Evolutionary conservation across 208 protist genomes (phyloP).

Genomic region (Leishmania tarentolae): DNA sequence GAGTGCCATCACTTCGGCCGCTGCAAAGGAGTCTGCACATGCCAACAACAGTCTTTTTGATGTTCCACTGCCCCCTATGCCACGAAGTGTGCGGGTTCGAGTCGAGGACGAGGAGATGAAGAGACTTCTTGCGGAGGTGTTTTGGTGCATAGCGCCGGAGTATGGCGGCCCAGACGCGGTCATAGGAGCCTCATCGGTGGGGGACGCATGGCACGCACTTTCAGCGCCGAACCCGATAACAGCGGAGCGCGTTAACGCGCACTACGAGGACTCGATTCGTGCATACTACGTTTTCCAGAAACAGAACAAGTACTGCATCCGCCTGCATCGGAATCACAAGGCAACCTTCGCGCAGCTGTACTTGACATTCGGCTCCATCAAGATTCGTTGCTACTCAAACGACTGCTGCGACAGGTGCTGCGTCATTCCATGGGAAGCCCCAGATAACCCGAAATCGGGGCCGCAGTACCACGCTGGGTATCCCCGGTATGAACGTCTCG

Average conservation of each 20-base stretch:
- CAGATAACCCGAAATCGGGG: conserved; percentile 14
- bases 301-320: conserved; percentile 72
- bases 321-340: conserved; percentile 58
- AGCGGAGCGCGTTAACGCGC: conserved; percentile 54
- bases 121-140: conserved; percentile 69
- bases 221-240: conserved; percentile 23
- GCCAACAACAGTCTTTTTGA: conserved; percentile 29
- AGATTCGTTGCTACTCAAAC: conserved; percentile 89
- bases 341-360: conserved; percentile 84
- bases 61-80: conserved; percentile 46
- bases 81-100: conserved; percentile 43
- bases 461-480: conserved; percentile 37
- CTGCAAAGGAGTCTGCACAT: neutral
- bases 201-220: neutral
- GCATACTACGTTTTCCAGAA: conserved; percentile 87
- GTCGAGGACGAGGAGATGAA: conserved; percentile 50
- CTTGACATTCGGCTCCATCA: conserved; percentile 89
- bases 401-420: conserved; percentile 81
- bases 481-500: conserved; percentile 68
- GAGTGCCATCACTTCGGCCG: neutral
- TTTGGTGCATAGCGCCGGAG: conserved; percentile 60
- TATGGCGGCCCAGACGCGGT: conserved; percentile 23
- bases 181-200: neutral
- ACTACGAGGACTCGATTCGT: conserved; percentile 80
- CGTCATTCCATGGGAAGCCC: conserved; percentile 55